These are phyloP conservation scores for Claviceps sp. DNA, from an alignment of 2,329 filamentous ascomycete genomes.

Conservation along the genomic window DNA sequence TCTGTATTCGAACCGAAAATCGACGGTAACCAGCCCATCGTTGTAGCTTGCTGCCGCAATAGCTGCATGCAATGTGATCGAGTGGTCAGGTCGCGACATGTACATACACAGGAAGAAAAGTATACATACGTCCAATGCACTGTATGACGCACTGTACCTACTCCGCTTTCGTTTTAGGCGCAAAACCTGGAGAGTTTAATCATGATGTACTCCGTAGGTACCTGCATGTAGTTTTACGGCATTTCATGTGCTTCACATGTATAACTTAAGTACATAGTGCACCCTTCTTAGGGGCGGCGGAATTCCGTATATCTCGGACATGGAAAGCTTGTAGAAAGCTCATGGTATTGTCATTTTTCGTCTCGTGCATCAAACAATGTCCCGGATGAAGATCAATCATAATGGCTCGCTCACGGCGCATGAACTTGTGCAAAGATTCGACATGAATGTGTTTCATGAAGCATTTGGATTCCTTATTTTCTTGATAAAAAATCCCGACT, in stretches of 20 bases:
- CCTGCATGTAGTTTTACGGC: too few species aligned
- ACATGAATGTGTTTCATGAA: conserved; percentile 21
- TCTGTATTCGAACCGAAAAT: conserved; percentile 35
- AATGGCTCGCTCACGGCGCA: neutral
- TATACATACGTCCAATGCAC: neutral
- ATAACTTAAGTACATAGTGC: too few species aligned
- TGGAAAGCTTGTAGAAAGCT: too few species aligned
- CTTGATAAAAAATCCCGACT: conserved; percentile 21
- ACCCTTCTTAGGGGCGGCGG: too few species aligned
- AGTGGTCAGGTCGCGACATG: too few species aligned
- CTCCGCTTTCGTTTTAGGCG: neutral
- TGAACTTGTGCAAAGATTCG: neutral
- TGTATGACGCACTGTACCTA: neutral
- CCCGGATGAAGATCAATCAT: too few species aligned
- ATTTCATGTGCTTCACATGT: too few species aligned
- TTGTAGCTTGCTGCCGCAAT: neutral
- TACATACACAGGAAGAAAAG: neutral
- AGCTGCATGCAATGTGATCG: neutral
- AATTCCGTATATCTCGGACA: too few species aligned
- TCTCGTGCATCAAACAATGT: too few species aligned
- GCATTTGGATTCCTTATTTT: conserved; percentile 16
- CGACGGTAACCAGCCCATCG: conserved; percentile 46
- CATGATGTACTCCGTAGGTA: too few species aligned
- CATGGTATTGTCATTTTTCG: too few species aligned
- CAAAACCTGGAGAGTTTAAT: neutral